Evolutionary conservation across 371 early-diverging fungal genomes (phyloP).

Genomic region (Actinomortierella ambigua): DNA sequence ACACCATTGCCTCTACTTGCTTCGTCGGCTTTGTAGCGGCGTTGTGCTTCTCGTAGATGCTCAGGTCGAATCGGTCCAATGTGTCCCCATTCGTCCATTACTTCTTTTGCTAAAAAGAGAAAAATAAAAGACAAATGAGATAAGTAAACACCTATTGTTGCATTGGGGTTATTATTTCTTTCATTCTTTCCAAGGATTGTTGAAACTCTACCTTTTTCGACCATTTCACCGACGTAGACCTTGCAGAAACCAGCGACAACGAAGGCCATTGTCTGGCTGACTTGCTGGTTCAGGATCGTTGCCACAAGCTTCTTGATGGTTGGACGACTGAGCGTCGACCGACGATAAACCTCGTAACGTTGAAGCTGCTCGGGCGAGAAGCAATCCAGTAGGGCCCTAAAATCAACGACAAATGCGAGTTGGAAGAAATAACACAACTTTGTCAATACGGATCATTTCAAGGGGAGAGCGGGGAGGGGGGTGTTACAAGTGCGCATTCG

Average conservation of each 20-base stretch:
- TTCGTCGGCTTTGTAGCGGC: conserved; percentile 66
- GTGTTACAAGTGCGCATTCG: too few species aligned
- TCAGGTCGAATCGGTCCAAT: conserved; percentile 76
- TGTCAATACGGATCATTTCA: neutral
- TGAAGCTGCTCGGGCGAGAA: conserved; percentile 84
- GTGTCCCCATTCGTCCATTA: conserved; percentile 75
- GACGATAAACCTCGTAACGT: conserved; percentile 90
- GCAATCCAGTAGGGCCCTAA: conserved; percentile 74
- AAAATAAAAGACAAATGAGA: neutral
- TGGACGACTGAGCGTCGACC: conserved; percentile 85
- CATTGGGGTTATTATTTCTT: neutral
- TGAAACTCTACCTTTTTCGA: conserved; percentile 75
- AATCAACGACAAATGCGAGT: neutral
- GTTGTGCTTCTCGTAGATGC: conserved; percentile 90
- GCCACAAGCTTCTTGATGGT: conserved; percentile 82
- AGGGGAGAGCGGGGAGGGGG: neutral
- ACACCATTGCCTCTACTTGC: conserved; percentile 23
- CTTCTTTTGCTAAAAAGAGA: conserved; percentile 58
- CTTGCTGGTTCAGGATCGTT: conserved; percentile 81
- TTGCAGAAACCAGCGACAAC: conserved; percentile 95
- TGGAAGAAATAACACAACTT: neutral
- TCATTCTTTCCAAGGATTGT: neutral
- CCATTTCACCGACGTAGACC: conserved; percentile 96
- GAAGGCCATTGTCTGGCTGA: conserved; percentile 86
- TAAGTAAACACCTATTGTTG: neutral